A percentile compares a stretch with the other conserved stretches of the same genome.
Evolutionary conservation across 2,329 filamentous ascomycete species (phyloP).

Genomic region (Ambrosiella cleistominuta): DNA sequence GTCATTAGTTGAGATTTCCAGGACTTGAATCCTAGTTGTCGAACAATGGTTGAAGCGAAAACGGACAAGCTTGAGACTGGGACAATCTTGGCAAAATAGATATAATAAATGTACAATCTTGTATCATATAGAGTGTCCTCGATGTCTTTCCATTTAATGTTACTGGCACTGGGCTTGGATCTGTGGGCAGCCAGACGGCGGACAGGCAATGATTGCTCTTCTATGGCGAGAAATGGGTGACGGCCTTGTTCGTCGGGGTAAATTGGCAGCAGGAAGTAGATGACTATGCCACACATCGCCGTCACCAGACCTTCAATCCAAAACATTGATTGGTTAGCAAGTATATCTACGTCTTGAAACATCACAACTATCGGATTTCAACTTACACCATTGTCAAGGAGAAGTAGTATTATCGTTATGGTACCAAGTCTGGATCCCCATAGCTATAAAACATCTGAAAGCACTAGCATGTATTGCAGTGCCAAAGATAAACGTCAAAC

Average conservation of each 20-base stretch:
- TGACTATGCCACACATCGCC: slow-evolving; percentile 40
- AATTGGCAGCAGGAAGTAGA: slow-evolving; percentile 52
- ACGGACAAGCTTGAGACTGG: slow-evolving; percentile 43
- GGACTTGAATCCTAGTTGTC: slow-evolving; percentile 31
- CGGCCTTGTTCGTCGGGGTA: slow-evolving; percentile 35
- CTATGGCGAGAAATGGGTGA: slow-evolving; percentile 31
- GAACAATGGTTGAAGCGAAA: slow-evolving; percentile 43
- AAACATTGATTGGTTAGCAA: slow-evolving; percentile 23
- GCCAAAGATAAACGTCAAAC: slow-evolving; percentile 51
- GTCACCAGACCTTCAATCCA: slow-evolving; percentile 49
- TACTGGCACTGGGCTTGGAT: slow-evolving; percentile 40
- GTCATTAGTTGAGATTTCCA: slow-evolving; percentile 48
- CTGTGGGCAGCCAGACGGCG: slow-evolving; percentile 29
- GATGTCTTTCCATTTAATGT: slow-evolving; percentile 49
- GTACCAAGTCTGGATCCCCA: slow-evolving; percentile 50
- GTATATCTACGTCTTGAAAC: neutral
- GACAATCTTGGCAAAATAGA: slow-evolving; percentile 33
- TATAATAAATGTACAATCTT: slow-evolving; percentile 49
- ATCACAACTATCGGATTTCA: slow-evolving; percentile 26
- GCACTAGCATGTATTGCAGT: slow-evolving; percentile 54
- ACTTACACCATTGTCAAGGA: slow-evolving; percentile 50
- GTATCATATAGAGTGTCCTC: slow-evolving; percentile 49
- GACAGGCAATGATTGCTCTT: slow-evolving; percentile 39
- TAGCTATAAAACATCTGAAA: slow-evolving; percentile 56
- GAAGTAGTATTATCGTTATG: slow-evolving; percentile 42